Evolutionary conservation across 2,329 filamentous ascomycete genomes (phyloP).

Genomic region (Aspergillus ochraceoroseus): DNA sequence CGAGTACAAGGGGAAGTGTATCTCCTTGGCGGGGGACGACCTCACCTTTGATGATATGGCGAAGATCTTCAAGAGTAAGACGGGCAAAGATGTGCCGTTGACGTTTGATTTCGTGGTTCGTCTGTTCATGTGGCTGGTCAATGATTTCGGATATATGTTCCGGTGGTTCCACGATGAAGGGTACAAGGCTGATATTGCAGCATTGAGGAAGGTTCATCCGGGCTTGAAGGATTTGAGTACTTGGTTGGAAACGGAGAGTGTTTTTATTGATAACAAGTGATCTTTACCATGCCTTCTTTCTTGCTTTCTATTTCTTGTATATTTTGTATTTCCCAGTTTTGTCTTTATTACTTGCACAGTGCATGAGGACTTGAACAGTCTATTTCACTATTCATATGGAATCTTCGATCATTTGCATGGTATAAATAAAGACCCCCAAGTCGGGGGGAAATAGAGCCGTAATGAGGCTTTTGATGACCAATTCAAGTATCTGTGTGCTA

Average conservation of each 20-base stretch:
- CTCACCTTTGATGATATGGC: slow-evolving; percentile 46
- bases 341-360: too few species aligned
- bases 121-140: slow-evolving; percentile 40
- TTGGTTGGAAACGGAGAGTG: slow-evolving; percentile 49
- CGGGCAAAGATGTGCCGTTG: slow-evolving; percentile 43
- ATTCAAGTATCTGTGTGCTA: too few species aligned
- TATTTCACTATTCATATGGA: too few species aligned
- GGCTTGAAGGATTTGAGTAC: slow-evolving; percentile 46
- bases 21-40: slow-evolving; percentile 51
- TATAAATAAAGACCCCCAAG: too few species aligned
- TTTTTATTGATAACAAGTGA: background rate
- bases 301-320: too few species aligned
- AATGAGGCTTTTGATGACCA: too few species aligned
- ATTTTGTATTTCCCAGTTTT: too few species aligned
- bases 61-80: slow-evolving; percentile 45
- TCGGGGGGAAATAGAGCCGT: too few species aligned
- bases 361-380: too few species aligned
- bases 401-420: too few species aligned
- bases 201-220: slow-evolving; percentile 43
- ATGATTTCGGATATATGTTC: slow-evolving; percentile 47
- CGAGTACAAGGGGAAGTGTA: slow-evolving; percentile 35
- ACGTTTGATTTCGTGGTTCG: slow-evolving; percentile 41
- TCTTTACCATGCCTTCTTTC: too few species aligned
- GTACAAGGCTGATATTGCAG: slow-evolving; percentile 45
- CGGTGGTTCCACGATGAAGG: slow-evolving; percentile 50